phyloP scores from a whole-genome alignment of 805 yeast genomes.

The Ogataea trehaloabstinens region DNA sequence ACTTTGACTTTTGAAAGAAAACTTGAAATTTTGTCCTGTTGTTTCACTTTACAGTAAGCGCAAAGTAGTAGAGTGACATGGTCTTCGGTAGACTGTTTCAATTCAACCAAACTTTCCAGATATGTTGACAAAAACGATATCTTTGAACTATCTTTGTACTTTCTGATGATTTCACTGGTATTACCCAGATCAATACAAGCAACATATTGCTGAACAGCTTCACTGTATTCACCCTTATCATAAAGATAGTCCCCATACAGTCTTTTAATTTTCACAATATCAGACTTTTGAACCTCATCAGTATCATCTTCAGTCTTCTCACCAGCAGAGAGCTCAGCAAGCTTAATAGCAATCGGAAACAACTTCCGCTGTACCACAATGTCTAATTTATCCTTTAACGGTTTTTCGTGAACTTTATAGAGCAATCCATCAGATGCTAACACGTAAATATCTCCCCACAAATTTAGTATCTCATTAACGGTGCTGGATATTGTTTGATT shows the following conservation, averaged over 20 bases:
- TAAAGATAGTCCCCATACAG: conserved; percentile 74
- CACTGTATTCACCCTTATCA: conserved; percentile 59
- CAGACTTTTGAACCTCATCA: conserved; percentile 27
- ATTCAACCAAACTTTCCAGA: conserved; percentile 56
- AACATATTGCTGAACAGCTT: conserved; percentile 75
- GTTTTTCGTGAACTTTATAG: conserved; percentile 64
- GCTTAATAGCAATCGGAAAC: conserved; percentile 66
- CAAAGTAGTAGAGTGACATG: conserved; percentile 80
- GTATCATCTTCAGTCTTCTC: conserved; percentile 24
- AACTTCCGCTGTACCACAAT: conserved; percentile 67
- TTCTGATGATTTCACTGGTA: conserved; percentile 74
- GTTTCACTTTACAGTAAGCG: conserved; percentile 74
- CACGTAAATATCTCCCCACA: conserved; percentile 58
- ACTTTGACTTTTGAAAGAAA: conserved; percentile 48
- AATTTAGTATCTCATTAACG: conserved; percentile 54
- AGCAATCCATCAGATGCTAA: conserved; percentile 75
- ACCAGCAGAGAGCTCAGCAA: conserved; percentile 43
- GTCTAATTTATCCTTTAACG: conserved; percentile 64
- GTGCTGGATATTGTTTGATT: conserved; percentile 65
- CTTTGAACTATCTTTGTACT: conserved; percentile 74
- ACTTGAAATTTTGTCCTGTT: conserved; percentile 50
- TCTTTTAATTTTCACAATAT: conserved; percentile 43
- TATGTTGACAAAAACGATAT: conserved; percentile 63
- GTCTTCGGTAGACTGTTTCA: conserved; percentile 62
- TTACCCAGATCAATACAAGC: conserved; percentile 45